phyloP scores from a whole-genome alignment of 1,284 basidiomycete genomes.

The Marasmius sp. region DNA sequence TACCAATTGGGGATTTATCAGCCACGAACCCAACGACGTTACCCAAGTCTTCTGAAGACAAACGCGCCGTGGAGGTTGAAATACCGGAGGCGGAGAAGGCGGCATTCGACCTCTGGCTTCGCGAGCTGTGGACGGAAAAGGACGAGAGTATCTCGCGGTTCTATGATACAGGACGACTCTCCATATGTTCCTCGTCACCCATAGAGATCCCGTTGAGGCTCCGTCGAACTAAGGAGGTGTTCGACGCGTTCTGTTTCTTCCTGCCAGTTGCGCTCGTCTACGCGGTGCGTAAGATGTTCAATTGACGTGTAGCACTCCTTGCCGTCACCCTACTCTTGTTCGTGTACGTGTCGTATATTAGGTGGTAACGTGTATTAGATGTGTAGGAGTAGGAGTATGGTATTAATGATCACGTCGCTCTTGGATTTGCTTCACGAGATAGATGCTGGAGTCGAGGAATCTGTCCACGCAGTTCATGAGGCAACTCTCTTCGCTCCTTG shows the following conservation, averaged over 20 bases:
- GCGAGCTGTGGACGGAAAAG: conserved; percentile 81
- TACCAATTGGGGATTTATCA: conserved; percentile 66
- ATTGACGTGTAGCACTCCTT: conserved; percentile 13
- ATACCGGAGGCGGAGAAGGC: conserved; percentile 68
- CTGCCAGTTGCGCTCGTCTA: conserved; percentile 56
- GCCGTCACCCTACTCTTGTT: conserved; percentile 16
- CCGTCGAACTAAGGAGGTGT: conserved; percentile 49
- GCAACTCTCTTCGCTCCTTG: conserved; percentile 81
- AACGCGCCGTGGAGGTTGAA: conserved; percentile 49
- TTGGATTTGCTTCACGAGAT: conserved; percentile 84
- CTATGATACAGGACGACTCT: conserved; percentile 47
- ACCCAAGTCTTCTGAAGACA: conserved; percentile 25
- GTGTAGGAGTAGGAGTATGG: conserved; percentile 18
- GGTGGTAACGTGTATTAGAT: background rate
- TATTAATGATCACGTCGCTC: conserved; percentile 39
- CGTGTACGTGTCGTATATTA: conserved; percentile 5
- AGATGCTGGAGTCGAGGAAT: conserved; percentile 91
- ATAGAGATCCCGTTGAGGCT: conserved; percentile 63
- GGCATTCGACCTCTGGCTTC: conserved; percentile 83
- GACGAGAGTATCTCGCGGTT: conserved; percentile 73
- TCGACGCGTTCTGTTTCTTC: conserved; percentile 72
- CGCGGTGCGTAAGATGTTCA: conserved; percentile 44
- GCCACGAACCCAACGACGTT: conserved; percentile 32
- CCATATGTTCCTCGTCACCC: conserved; percentile 20
- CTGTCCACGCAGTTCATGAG: conserved; percentile 91